These are phyloP conservation scores for Wickerhamomyces sp. DNA, from an alignment of 1,139 yeast genomes.

Conservation along the genomic window DNA sequence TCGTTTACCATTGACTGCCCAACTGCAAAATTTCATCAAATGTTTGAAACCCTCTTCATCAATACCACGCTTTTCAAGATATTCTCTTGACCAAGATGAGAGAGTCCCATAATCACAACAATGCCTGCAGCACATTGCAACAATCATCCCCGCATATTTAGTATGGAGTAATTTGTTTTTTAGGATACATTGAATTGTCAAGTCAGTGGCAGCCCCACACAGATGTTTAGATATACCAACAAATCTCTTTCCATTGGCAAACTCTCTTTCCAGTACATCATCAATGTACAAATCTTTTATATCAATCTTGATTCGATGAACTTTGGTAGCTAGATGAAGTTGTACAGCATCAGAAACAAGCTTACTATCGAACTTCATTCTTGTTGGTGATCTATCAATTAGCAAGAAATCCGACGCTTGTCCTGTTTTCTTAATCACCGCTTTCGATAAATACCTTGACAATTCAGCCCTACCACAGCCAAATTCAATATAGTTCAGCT, in stretches of 20 bases:
- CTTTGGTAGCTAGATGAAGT: constrained; percentile 11
- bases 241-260: constrained; percentile 24
- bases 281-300: constrained; percentile 68
- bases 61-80: constrained; percentile 24
- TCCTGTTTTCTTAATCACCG: constrained; percentile 30
- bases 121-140: constrained; percentile 95
- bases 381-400: constrained; percentile 71
- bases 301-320: constrained; percentile 57
- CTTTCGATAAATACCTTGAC: constrained; percentile 59
- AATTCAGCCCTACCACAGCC: constrained; percentile 92
- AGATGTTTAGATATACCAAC: constrained; percentile 81
- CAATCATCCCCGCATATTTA: constrained; percentile 52
- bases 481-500: constrained; percentile 59
- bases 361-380: constrained; percentile 76
- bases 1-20: constrained; percentile 77
- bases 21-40: constrained; percentile 65
- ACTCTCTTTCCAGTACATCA: constrained; percentile 35
- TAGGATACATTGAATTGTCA: constrained; percentile 64
- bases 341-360: constrained; percentile 48
- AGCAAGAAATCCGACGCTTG: constrained; percentile 46
- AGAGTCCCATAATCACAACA: constrained; percentile 44
- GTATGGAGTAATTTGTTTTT: constrained; percentile 33
- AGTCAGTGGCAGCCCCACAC: constrained; percentile 92
- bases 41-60: constrained; percentile 43
- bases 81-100: constrained; percentile 13